Evolutionary conservation across 805 yeast genomes (phyloP).

Genomic region (Candida ponderosae): DNA sequence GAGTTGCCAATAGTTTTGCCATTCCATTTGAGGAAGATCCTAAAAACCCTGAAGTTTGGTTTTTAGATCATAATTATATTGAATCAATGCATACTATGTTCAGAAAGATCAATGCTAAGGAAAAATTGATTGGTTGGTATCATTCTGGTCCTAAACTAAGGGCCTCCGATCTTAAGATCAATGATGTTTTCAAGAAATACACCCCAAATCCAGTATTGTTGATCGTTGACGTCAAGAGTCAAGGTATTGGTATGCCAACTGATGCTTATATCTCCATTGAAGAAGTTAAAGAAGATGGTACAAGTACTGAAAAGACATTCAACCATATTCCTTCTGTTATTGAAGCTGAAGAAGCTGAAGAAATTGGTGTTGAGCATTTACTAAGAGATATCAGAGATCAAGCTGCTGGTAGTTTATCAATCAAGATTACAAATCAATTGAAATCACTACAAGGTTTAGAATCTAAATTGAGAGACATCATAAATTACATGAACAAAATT

Average conservation of each 20-base stretch:
- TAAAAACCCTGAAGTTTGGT: slow-evolving; percentile 88
- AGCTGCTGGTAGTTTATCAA: slow-evolving; percentile 88
- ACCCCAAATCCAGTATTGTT: slow-evolving; percentile 74
- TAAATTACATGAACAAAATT: slow-evolving; percentile 69
- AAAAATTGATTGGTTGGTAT: slow-evolving; percentile 96
- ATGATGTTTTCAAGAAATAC: slow-evolving; percentile 81
- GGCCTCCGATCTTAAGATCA: slow-evolving; percentile 83
- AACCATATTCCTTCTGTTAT: slow-evolving; percentile 87
- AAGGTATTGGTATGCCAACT: slow-evolving; percentile 83
- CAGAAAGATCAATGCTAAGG: slow-evolving; percentile 95
- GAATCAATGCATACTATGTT: slow-evolving; percentile 98
- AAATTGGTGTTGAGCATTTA: slow-evolving; percentile 96
- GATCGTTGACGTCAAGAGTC: slow-evolving; percentile 86
- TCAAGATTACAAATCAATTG: slow-evolving; percentile 82
- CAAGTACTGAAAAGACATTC: slow-evolving; percentile 87
- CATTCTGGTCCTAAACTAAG: slow-evolving; percentile 94
- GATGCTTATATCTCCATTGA: slow-evolving; percentile 92
- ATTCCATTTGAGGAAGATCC: slow-evolving; percentile 98
- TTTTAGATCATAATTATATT: slow-evolving; percentile 90
- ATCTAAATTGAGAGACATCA: slow-evolving; percentile 70
- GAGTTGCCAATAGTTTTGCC: slow-evolving; percentile 89
- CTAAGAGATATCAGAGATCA: slow-evolving; percentile 92
- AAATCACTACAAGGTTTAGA: slow-evolving; percentile 83
- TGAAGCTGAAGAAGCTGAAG: slow-evolving; percentile 98
- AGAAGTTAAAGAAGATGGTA: slow-evolving; percentile 93